These are phyloP conservation scores for Leccinum rimulosum DNA, from an alignment of 768 basidiomycete species.

Conservation along the genomic window DNA sequence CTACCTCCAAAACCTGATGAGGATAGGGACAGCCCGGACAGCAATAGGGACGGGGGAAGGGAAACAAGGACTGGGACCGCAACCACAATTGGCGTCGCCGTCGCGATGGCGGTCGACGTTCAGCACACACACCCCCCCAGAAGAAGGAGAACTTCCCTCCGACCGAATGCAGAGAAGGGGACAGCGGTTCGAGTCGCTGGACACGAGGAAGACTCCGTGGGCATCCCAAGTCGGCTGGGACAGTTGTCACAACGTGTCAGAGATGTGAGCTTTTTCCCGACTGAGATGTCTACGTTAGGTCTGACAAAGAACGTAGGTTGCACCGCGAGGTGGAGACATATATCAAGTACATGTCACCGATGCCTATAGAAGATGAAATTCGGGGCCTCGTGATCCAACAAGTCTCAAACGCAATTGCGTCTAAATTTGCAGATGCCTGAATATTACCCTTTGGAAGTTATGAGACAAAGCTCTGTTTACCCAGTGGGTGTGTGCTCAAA, in stretches of 20 bases:
- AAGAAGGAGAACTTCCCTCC: conserved; percentile 1
- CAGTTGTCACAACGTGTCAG: conserved; percentile 66
- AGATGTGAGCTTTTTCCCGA: conserved; percentile 51
- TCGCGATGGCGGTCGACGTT: conserved; percentile 9
- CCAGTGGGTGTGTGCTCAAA: conserved; percentile 34
- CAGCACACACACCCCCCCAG: conserved; percentile 12
- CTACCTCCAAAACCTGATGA: conserved; percentile 16
- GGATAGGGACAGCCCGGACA: background rate
- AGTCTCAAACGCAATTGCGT: conserved; percentile 62
- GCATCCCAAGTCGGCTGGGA: conserved; percentile 67
- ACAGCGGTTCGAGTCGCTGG: conserved; percentile 51
- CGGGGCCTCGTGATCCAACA: conserved; percentile 69
- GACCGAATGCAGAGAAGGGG: conserved; percentile 38
- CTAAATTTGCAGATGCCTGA: conserved; percentile 73
- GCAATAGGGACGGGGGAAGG: too few species aligned
- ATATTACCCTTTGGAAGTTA: conserved; percentile 91
- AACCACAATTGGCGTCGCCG: background rate
- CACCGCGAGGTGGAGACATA: conserved; percentile 87
- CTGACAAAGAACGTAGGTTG: conserved; percentile 47
- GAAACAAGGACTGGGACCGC: background rate
- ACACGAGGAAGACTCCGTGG: conserved; percentile 68
- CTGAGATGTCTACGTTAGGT: conserved; percentile 5
- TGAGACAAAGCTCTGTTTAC: conserved; percentile 91
- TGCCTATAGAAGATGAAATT: conserved; percentile 80
- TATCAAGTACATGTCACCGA: conserved; percentile 83